Percentiles rank a stretch among this genome's conserved stretches.
Conservation (phyloP, 441 rosid species). For the Aleurites moluccanus region DNA sequence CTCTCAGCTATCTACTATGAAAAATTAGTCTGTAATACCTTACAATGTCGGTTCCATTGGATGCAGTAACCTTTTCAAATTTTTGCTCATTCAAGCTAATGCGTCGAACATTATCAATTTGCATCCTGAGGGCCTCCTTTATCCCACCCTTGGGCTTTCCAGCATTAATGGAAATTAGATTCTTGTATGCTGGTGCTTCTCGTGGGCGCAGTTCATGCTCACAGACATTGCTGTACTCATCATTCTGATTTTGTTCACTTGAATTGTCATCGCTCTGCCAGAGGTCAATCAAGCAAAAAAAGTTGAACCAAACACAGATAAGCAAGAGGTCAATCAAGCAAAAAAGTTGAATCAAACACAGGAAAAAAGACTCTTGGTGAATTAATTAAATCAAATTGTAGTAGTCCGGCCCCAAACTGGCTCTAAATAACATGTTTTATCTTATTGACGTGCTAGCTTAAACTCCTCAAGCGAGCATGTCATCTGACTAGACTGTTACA, state of each 20-base stretch:
- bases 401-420: no score
- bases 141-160: constrained; percentile 85
- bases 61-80: constrained; percentile 59
- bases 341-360: background rate
- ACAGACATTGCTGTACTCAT: constrained; percentile 35
- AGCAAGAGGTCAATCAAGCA: constrained; percentile 13
- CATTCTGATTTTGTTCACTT: constrained; percentile 38
- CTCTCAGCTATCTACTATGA: no score
- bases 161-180: constrained; percentile 73
- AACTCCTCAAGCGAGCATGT: no score
- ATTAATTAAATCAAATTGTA: background rate
- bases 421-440: no score
- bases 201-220: background rate
- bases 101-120: constrained; percentile 64
- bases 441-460: no score
- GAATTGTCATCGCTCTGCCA: constrained; percentile 41
- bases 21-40: constrained; percentile 38
- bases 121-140: constrained; percentile 47
- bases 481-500: no score
- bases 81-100: constrained; percentile 80
- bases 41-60: constrained; percentile 55
- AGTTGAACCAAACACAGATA: background rate
- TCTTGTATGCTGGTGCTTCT: constrained; percentile 53
- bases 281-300: constrained; percentile 1
- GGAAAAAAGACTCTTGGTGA: background rate